Base-by-base conservation (phyloP, 352 stramenopile genomes). In the Phytophthora citrophthora region DNA sequence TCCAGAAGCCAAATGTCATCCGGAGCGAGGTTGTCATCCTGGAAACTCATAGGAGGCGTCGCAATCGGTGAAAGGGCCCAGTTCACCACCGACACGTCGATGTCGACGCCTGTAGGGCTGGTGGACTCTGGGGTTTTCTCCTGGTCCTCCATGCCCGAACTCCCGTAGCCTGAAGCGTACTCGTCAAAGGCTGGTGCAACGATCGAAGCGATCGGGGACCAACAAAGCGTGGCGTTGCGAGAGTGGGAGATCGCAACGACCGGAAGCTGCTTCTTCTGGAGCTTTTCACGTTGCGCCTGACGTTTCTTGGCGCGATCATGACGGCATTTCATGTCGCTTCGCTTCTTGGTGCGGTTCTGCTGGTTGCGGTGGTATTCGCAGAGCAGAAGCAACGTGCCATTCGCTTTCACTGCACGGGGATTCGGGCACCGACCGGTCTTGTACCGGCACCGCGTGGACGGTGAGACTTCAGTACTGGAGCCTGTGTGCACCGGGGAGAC, bases 311-410 rank as follows among this genome's bases (percentile, higher is more conserved):
- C 76, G 13, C 84, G 84, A 48, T 90, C 61, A 26, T 88, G 76
- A 13, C 85, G 74, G 67, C 89, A 91, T 60, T 93, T 91, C 61
- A 90, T 83, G 58, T 95, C 86, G 52, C 84, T 93, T 7, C 84
- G 83, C 63, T 93, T 93, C 72, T 95, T 95, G 23, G 86, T 94
- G n/a, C 86, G 76, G 50, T 95, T 95, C 61, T 94, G 85, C 59
- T 94, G 86, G 54, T 76, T 77, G 36, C 87, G 85, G 43, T 95
- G 87, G 62, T 88, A 84, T 59, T 95, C 83, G 46, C 87, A 95
- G 15, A 95, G 81, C 48, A 93, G 66, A 11, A 94, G 70, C 4
- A 87, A 69, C 20, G 75, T 85, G 29, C 87, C 85, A 50, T 94
- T 94, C 16, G 85, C 68, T 51, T 95, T 95, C 15, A 88, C 68